Conservation (phyloP, 768 basidiomycete genomes). For the Lactarius vividus region DNA sequence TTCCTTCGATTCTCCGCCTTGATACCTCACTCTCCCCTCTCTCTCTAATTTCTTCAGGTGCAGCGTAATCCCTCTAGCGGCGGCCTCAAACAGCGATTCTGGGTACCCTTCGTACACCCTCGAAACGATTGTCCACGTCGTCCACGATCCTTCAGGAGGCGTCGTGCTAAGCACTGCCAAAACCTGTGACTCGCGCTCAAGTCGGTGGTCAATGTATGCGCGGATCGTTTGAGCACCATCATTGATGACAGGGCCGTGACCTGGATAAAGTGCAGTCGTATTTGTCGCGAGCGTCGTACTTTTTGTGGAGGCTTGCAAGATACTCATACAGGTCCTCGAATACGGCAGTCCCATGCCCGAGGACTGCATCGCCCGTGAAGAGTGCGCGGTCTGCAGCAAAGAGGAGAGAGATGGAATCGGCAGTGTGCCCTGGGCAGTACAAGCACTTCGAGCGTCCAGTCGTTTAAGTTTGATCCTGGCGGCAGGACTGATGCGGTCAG, state of each 20-base stretch:
- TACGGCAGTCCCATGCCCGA: conserved; percentile 87
- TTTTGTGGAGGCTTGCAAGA: conserved; percentile 56
- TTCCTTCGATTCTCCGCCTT: conserved; percentile 53
- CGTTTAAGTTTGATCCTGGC: conserved; percentile 11
- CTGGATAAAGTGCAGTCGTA: conserved; percentile 74
- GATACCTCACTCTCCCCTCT: conserved; percentile 54
- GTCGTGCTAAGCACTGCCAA: conserved; percentile 46
- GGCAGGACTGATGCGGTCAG: conserved; percentile 38
- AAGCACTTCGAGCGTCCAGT: conserved; percentile 62
- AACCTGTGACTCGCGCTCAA: conserved; percentile 79
- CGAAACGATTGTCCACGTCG: conserved; percentile 64
- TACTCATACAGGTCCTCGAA: conserved; percentile 82
- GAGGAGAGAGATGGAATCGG: conserved; percentile 77
- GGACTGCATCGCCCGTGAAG: conserved; percentile 88
- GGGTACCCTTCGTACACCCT: conserved; percentile 73
- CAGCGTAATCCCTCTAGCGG: conserved; percentile 62
- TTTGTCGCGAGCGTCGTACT: conserved; percentile 38
- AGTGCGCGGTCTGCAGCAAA: conserved; percentile 68
- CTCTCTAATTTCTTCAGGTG: conserved; percentile 71
- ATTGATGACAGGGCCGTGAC: conserved; percentile 77
- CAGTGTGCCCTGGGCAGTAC: conserved; percentile 88
- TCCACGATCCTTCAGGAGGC: conserved; percentile 43
- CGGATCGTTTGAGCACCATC: conserved; percentile 60
- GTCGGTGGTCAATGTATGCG: conserved; percentile 76
- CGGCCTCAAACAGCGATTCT: conserved; percentile 64